Evolutionary conservation across 805 yeast genomes (phyloP), one percentile per base, ranked within the genome.

Genomic region (Wickerhamomyces subpelliculosus): DNA sequence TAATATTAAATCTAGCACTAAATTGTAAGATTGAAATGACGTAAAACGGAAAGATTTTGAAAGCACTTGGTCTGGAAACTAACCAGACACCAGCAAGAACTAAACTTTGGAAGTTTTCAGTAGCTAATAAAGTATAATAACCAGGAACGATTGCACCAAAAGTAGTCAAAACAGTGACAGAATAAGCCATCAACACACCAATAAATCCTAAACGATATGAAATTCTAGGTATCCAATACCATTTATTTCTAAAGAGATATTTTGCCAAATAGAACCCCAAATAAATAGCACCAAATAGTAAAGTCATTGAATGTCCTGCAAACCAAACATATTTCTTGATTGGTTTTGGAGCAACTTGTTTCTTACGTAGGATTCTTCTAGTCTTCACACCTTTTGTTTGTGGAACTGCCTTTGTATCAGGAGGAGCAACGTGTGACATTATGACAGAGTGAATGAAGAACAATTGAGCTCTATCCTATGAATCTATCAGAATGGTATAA

Each of bases 71-170:
- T 60, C 84, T 75, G 28, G 81, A 74, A 39, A 80, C 57, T 34
- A 75, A 52, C 90, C 90, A 84, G 16, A 76, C 60, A 4, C 55
- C 21, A 1, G 79, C 73, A 39, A 83, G 58, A 4, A 73, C 44
- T 38, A 78, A 61, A 52, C 73, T 75, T 59, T 86, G 96, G 66
- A 83, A 83, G 55, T 84, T 84, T 47, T 77, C 86, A 19, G 86
- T 75, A 9, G 88, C 78, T 38, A 85, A 53, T 54, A 88, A 63
- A 5, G 79, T 75, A 39, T 72, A 71, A 53, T 77, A 69, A 5
- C 79, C 68, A 7, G 95, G 94, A 37, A 71, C 66, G 22, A 67
- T 62, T 16, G 75, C 64, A 19, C 79, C 79, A 62, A 78, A 80
- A 46, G 75, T 76, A 34, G 80, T 80, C 24, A 70, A 50, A 37